Evolutionary conservation across 1,139 yeast species (phyloP), one percentile per base, ranked within the genome.

Genomic region (Candida pseudoviswanathii): DNA sequence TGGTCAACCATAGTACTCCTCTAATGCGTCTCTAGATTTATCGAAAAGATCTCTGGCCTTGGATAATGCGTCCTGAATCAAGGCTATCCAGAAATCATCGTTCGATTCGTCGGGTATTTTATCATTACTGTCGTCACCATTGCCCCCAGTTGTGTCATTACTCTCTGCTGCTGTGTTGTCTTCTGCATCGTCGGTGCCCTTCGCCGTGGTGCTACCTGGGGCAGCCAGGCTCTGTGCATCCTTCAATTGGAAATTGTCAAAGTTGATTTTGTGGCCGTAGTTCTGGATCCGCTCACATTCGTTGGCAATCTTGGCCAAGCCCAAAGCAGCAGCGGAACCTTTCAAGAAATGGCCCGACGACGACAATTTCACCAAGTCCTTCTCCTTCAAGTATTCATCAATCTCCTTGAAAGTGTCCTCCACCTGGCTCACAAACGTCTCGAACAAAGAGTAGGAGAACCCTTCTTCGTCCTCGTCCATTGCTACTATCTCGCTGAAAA

Each of bases 381-480:
- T 66, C 7, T 58, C 52, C 27, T 62, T 56, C 50, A 90, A 66
- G 41, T 84, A 82, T 11, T 69, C 68, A 54, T 86, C 86, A 67
- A 94, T 87, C 56, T 88, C 84, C 42, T 70, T 72, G 61, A 92
- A 88, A 0, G 97, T 92, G 25, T 84, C 86, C 55, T 80, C 78
- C 11, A 96, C 96, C 70, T 94, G 99, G 52, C 88, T 96, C 53
- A 88, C 89, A 67, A 89, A 94, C 38, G 95, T 90, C 55, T 81
- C 81, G 49, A 92, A 85, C 54, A 94, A 76, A 33, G 87, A 79
- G 58, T 82, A 76, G 38, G 95, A 86, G 71, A 94, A 94, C 9
- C 87, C 94, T 59, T 88, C 96, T 60, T 89, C 97, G 58, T 87
- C 94, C 60, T 86, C 92, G 67, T 94, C 98, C 97, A 94, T 92